Conservation (phyloP, 495 filamentous ascomycete genomes). For the Echria macrotheca region DNA sequence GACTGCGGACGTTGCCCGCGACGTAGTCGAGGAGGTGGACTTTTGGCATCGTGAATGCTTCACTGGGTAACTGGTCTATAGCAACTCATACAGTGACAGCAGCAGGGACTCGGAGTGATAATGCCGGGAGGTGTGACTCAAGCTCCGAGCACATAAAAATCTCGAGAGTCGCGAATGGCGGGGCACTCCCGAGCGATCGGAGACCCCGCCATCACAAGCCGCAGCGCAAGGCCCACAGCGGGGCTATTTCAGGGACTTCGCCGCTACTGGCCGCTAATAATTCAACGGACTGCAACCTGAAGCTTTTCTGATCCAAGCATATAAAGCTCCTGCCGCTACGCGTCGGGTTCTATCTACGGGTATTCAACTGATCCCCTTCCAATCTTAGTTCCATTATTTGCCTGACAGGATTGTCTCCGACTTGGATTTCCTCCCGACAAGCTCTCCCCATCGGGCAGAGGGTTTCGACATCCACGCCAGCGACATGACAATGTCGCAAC, state of each 20-base stretch:
- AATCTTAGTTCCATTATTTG: too few relatives aligned
- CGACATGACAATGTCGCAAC: conserved; percentile 6
- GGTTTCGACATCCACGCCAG: too few relatives aligned
- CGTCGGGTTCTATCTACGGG: too few relatives aligned
- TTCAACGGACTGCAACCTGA: conserved; percentile 9
- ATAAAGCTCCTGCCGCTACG: too few relatives aligned
- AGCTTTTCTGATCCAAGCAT: too few relatives aligned
- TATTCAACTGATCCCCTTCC: too few relatives aligned
- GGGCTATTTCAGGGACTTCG: conserved; percentile 15
- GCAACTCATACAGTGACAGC: background rate
- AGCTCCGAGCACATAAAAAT: conserved; percentile 5
- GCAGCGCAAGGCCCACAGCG: conserved; percentile 7
- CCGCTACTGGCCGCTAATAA: conserved; percentile 23
- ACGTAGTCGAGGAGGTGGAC: conserved; percentile 84
- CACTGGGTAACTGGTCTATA: background rate
- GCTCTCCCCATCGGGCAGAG: background rate
- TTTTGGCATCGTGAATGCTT: conserved; percentile 61
- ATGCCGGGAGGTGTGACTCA: conserved; percentile 16
- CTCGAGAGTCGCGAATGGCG: background rate
- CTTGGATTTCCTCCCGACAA: too few relatives aligned
- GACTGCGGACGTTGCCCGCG: conserved; percentile 82
- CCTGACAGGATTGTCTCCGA: too few relatives aligned
- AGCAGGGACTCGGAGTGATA: background rate
- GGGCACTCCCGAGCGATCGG: background rate
- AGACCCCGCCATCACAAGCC: conserved; percentile 9